Evolutionary conservation across 73 alveolate genomes (phyloP).

Genomic region (Paramecium sonneborni): DNA sequence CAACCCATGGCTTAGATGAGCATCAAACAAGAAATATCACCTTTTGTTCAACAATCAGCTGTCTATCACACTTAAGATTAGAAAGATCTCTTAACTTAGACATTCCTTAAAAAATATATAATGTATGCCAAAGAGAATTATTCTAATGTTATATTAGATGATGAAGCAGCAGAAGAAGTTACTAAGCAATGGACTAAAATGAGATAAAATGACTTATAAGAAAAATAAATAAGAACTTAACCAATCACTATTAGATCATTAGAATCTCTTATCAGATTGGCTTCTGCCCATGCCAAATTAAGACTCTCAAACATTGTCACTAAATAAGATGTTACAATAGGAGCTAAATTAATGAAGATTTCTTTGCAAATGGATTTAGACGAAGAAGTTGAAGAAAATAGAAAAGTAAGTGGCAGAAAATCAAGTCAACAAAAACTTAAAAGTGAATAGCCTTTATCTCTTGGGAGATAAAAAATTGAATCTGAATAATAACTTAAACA

Average conservation of each 20-base stretch:
- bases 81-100: slow-evolving; percentile 79
- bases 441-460: background rate
- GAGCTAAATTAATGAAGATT: slow-evolving; percentile 59
- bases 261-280: slow-evolving; percentile 93
- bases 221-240: slow-evolving; percentile 73
- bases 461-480: background rate
- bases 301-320: slow-evolving; percentile 82
- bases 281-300: slow-evolving; percentile 97
- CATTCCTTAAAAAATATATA: slow-evolving; percentile 90
- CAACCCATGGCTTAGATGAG: slow-evolving; percentile 19
- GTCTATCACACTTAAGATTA: slow-evolving; percentile 44
- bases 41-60: slow-evolving; percentile 73
- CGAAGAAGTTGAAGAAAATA: slow-evolving; percentile 19
- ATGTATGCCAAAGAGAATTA: slow-evolving; percentile 87
- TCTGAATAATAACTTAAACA: background rate
- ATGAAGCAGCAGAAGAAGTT: slow-evolving; percentile 85
- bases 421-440: background rate
- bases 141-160: slow-evolving; percentile 78
- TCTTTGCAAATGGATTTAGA: background rate
- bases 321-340: slow-evolving; percentile 80
- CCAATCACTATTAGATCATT: slow-evolving; percentile 97
- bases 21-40: slow-evolving; percentile 67
- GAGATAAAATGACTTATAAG: slow-evolving; percentile 84
- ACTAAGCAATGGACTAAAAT: slow-evolving; percentile 83
- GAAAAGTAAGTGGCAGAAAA: background rate